Percentiles rank a stretch among this genome's conserved stretches.
Evolutionary conservation across 176 grass and related monocot species (phyloP).

Genomic region (Zoysia japonica): DNA sequence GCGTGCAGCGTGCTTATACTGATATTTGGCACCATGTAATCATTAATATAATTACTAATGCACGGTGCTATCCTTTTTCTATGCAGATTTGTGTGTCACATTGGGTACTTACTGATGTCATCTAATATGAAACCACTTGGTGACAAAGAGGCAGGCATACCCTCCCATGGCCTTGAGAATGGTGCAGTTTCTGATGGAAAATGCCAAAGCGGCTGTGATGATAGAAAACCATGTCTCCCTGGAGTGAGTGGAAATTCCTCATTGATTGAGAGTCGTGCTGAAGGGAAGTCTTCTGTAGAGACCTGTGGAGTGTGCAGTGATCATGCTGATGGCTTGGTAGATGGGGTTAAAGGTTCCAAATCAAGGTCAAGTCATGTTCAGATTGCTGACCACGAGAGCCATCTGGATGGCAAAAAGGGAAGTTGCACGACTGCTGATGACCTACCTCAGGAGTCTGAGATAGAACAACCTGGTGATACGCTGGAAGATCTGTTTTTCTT

Average conservation of each 20-base stretch:
- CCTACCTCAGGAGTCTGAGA: conserved; percentile 41
- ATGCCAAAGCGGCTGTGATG: conserved; percentile 20
- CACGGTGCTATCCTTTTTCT: background rate
- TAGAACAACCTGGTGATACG: conserved; percentile 49
- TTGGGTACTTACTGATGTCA: conserved; percentile 18
- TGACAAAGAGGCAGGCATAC: background rate
- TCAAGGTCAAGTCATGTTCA: conserved; percentile 38
- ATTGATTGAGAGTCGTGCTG: conserved; percentile 2
- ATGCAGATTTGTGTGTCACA: conserved; percentile 14
- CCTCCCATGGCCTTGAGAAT: conserved; percentile 31
- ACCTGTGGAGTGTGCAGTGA: conserved; percentile 29
- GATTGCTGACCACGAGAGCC: conserved; percentile 37
- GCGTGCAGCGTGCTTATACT: background rate
- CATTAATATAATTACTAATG: background rate
- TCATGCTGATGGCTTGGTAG: conserved; percentile 34
- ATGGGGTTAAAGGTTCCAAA: conserved; percentile 18
- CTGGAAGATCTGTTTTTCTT: conserved; percentile 70
- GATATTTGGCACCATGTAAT: background rate
- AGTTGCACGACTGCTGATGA: conserved; percentile 40
- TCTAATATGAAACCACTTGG: conserved; percentile 33
- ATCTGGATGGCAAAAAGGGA: conserved; percentile 38
- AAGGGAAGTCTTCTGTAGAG: conserved; percentile 41
- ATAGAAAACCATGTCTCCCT: conserved; percentile 39
- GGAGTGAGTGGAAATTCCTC: conserved; percentile 34
- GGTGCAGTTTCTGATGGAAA: conserved; percentile 37